Base-by-base conservation (phyloP, 768 basidiomycete genomes). In the Mycena venus region DNA sequence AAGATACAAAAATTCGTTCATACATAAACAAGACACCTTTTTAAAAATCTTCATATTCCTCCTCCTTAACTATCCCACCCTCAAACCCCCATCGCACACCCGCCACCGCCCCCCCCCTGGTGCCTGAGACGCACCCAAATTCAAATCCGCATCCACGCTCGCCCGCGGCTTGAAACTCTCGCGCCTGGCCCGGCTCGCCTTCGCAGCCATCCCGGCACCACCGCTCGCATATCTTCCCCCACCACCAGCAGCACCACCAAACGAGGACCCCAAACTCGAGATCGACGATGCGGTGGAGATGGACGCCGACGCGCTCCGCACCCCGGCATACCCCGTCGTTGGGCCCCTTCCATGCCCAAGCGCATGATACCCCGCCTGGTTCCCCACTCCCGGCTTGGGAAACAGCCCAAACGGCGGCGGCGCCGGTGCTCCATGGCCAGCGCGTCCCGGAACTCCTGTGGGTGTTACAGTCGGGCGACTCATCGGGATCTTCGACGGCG, bases 161-260 rank as follows among this genome's bases (percentile, higher is more conserved):
- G 94, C 90, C 40, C 95, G 87, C 12, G 95, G 95, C 80, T 91
- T 94, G 82, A 96, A 96, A 82, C 95, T 96, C 84, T 96, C 95
- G 75, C 93, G 87, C 72, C 88, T 83, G 47, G 90, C 89, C 62
- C 91, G 83, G 47, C 87, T 82, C 34, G 88, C 87, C 78, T 91
- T 92, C 81, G 85, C 86, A 70, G 84, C 84, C 21, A 80, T 75
- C 68, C 76, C 77, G 49, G 76, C 74, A 61, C 84, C 78, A 15
- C 81, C 72, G 51, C 77, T 75, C 27, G 73, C 75, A 68, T 75
- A 75, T 17, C 75, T 27, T 15, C 75, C 71, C 14, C 14, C 44
- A 21, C 14, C 62, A 14, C 71, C 68, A 65, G 66, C 71, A 12
- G 9, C 44, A 21, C 14, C 62, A 14, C 71, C 68, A 65, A 67